These are phyloP conservation scores for Achlya hypogyna DNA, from an alignment of 352 stramenopile genomes.

Conservation along the genomic window DNA sequence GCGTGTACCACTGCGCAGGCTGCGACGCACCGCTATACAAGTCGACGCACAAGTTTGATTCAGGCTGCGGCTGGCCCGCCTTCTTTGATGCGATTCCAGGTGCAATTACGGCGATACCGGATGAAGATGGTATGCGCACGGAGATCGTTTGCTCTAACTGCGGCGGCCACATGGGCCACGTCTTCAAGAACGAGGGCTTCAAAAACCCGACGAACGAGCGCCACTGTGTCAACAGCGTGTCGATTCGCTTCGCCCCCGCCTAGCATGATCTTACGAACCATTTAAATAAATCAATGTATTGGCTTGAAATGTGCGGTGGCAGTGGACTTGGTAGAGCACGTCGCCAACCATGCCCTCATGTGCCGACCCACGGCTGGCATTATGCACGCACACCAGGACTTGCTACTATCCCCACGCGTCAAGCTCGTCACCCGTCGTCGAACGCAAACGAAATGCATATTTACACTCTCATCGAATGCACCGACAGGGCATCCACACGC, in stretches of 20 bases:
- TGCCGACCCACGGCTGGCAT: too few species aligned
- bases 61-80: slow-evolving; percentile 82
- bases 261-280: too few species aligned
- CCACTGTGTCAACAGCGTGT: slow-evolving; percentile 88
- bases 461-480: too few species aligned
- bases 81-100: slow-evolving; percentile 86
- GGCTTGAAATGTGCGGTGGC: too few species aligned
- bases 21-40: slow-evolving; percentile 85
- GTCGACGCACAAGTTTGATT: slow-evolving; percentile 86
- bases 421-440: too few species aligned
- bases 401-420: too few species aligned
- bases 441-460: too few species aligned
- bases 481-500: not conserved
- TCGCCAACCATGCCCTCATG: too few species aligned
- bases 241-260: slow-evolving; percentile 50
- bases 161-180: slow-evolving; percentile 85
- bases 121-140: slow-evolving; percentile 59
- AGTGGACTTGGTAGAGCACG: too few species aligned
- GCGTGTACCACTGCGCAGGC: slow-evolving; percentile 80
- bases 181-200: slow-evolving; percentile 86
- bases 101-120: slow-evolving; percentile 68
- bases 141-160: slow-evolving; percentile 87
- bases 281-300: too few species aligned
- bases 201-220: slow-evolving; percentile 81
- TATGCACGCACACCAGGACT: too few species aligned